Evolutionary conservation across 2,329 filamentous ascomycete species (phyloP), one percentile per base, ranked within the genome.

Genomic region (Paecilomyces dactylethromorphus): DNA sequence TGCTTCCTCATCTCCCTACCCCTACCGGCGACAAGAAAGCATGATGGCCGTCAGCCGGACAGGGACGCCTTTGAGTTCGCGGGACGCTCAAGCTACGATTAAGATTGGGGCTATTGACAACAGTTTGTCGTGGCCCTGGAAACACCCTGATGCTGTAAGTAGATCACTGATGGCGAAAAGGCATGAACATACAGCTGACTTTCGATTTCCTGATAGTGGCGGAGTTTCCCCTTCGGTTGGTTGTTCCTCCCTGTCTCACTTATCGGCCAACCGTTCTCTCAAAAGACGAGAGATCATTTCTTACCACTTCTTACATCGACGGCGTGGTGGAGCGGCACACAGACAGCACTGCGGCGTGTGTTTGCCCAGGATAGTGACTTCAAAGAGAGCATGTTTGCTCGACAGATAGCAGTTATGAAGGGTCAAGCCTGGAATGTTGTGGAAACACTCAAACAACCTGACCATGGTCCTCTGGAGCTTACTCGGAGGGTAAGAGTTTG

Each of bases 341-440:
- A 96, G 68, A 80, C 91, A 60, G 90, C 91, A 22, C 80, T 99
- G 45, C 90, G 94, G 57, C 84, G 86, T 62, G 87, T 97, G 53
- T 99, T 99, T 72, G 88, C 91, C 64, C 86, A 95, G 71, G 94
- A 99, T 73, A 87, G 88, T 2, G 94, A 99, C 75, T 99, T 99
- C 74, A 91, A 97, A 72, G 94, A 99, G 77, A 89, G 91, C 75
- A 99, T 99, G 94, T 99, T 96, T 76, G 91, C 91, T n/a, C 87
- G 91, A 65, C 94, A 99, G 71, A 95, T 99, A 62, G 93, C 94
- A 0, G 94, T 99, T 60, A 96, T 99, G 91, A 99, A 99, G 76
- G 94, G 94, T 11, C 94, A 99, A 72, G 94, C 94, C 0, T 99
- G 94, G 92, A 99, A 99, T 71, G 94, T 99, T 0, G 94, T 99